phyloP scores from a whole-genome alignment of 2,329 filamentous ascomycete species.

The Phyllosticta citribraziliensis region DNA sequence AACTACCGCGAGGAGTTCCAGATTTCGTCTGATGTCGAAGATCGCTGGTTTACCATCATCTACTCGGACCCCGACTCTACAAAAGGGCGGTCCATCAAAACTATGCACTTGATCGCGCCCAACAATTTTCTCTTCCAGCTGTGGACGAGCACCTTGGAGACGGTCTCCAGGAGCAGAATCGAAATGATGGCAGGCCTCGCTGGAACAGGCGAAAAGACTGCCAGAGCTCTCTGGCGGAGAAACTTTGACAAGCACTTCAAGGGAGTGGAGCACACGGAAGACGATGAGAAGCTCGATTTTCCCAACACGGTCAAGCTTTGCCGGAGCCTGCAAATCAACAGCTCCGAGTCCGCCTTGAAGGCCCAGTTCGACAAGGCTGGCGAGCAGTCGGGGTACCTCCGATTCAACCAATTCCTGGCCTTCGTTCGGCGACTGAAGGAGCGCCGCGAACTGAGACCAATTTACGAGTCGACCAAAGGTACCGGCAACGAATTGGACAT shows the following conservation, averaged over 20 bases:
- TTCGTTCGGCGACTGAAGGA: conserved; percentile 79
- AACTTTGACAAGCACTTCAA: conserved; percentile 66
- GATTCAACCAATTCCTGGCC: conserved; percentile 70
- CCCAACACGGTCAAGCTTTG: conserved; percentile 74
- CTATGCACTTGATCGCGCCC: conserved; percentile 77
- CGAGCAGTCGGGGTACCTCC: conserved; percentile 54
- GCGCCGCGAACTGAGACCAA: conserved; percentile 65
- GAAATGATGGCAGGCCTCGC: conserved; percentile 85
- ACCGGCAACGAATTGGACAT: conserved; percentile 57
- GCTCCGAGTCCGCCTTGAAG: conserved; percentile 62
- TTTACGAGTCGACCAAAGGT: conserved; percentile 54
- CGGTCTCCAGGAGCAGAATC: conserved; percentile 75
- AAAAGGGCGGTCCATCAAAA: conserved; percentile 61
- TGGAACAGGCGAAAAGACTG: conserved; percentile 62
- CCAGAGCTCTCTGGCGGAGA: conserved; percentile 74
- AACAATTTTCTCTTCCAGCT: conserved; percentile 60
- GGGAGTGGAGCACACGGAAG: conserved; percentile 40
- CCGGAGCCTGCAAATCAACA: conserved; percentile 85
- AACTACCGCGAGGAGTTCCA: conserved; percentile 83
- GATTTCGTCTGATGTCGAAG: conserved; percentile 55
- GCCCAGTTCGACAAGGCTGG: conserved; percentile 68
- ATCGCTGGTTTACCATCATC: conserved; percentile 80
- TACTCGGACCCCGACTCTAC: conserved; percentile 71
- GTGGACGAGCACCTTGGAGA: conserved; percentile 78
- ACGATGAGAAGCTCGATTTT: conserved; percentile 65